Conservation (phyloP, 2,329 filamentous ascomycete genomes). For the Penicillium rolfsii region DNA sequence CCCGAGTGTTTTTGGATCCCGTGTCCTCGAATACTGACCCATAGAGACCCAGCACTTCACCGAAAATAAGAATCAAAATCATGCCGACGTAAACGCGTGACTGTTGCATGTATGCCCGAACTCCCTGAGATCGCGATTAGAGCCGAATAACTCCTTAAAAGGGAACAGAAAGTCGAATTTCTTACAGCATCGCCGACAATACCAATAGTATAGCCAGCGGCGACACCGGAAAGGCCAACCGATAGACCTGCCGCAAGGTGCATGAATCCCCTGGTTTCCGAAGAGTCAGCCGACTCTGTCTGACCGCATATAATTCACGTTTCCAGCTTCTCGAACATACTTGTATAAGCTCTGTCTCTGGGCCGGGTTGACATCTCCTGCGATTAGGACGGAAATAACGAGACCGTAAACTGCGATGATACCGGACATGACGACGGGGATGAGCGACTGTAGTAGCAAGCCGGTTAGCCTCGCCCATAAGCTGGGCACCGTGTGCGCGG, state of each 20-base stretch:
- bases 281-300: conserved; percentile 26
- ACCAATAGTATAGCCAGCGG: conserved; percentile 94
- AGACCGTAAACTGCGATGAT: conserved; percentile 98
- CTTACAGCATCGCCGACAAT: conserved; percentile 86
- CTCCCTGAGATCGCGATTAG: conserved; percentile 58
- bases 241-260: conserved; percentile 88
- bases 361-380: conserved; percentile 77
- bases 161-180: conserved; percentile 15
- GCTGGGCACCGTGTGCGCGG: background rate
- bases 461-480: conserved; percentile 24
- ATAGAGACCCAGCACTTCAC: conserved; percentile 94
- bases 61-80: conserved; percentile 98
- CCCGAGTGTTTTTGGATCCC: background rate
- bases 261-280: conserved; percentile 73
- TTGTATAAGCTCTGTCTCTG: conserved; percentile 80
- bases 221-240: conserved; percentile 88
- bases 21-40: conserved; percentile 64
- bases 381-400: conserved; percentile 94
- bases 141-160: conserved; percentile 1
- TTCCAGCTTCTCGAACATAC: conserved; percentile 52
- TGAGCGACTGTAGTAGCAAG: conserved; percentile 46
- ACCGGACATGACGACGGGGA: conserved; percentile 84
- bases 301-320: conserved; percentile 17
- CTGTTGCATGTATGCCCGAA: conserved; percentile 94
- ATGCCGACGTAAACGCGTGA: conserved; percentile 96